Conservation (phyloP, 176 grass and related monocot species). For the Ensete ventricosum region DNA sequence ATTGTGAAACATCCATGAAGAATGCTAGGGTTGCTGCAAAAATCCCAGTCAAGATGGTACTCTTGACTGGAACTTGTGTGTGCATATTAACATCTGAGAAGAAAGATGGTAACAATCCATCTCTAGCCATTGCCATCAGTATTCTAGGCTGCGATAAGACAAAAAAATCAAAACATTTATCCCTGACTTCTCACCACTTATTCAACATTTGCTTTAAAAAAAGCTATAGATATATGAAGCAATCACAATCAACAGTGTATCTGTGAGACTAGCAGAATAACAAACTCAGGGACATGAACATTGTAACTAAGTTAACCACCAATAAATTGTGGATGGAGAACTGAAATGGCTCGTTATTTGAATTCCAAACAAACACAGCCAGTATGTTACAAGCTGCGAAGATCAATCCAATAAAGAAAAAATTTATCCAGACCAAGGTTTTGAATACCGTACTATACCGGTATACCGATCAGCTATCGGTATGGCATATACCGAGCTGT, state of each 20-base stretch:
- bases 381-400: neutral
- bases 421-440: neutral
- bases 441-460: no score
- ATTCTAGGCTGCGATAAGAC: slow-evolving; percentile 73
- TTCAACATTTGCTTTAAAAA: no score
- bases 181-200: no score
- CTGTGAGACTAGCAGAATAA: neutral
- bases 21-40: slow-evolving; percentile 64
- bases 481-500: no score
- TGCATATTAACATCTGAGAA: slow-evolving; percentile 67
- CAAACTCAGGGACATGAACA: neutral
- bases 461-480: no score
- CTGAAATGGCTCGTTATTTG: no score
- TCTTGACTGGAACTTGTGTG: slow-evolving; percentile 93
- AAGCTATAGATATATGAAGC: neutral
- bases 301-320: neutral
- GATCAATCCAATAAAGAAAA: neutral
- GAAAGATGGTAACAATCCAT: slow-evolving; percentile 80
- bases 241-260: neutral
- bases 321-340: no score
- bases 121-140: slow-evolving; percentile 97
- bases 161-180: neutral
- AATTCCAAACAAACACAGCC: neutral
- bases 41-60: slow-evolving; percentile 70
- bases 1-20: slow-evolving; percentile 93